A percentile compares a stretch with the other conserved stretches of the same genome.
Conservation (phyloP, 495 filamentous ascomycete species). For the Pyrenopolyporus hunteri region DNA sequence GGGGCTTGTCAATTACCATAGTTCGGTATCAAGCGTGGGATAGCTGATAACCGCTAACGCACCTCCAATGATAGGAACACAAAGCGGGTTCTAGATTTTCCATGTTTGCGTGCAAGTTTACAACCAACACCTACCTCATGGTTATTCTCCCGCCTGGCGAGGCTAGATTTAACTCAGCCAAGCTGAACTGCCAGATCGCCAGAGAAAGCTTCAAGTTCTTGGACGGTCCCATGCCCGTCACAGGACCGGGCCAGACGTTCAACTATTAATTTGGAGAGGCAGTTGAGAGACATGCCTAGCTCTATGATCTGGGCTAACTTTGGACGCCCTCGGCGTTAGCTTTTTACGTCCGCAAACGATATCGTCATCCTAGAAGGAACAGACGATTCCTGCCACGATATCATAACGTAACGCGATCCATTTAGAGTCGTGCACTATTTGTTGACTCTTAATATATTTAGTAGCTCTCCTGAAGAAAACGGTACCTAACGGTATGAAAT, state of each 20-base stretch:
- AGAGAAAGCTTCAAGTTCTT: slow-evolving; percentile 74
- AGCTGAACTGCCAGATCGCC: slow-evolving; percentile 86
- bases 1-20: no score
- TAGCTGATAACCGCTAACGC: slow-evolving; percentile 10
- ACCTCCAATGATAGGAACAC: slow-evolving; percentile 51
- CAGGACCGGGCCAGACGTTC: slow-evolving; percentile 23
- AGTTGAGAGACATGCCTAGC: no score
- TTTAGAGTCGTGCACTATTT: no score
- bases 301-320: neutral
- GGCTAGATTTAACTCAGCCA: slow-evolving; percentile 83
- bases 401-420: no score
- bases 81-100: slow-evolving; percentile 71
- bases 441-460: no score
- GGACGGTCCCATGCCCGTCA: slow-evolving; percentile 46
- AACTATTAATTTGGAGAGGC: slow-evolving; percentile 16
- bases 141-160: slow-evolving; percentile 88
- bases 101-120: slow-evolving; percentile 90
- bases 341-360: neutral
- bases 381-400: no score
- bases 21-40: neutral
- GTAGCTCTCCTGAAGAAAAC: no score
- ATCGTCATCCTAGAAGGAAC: no score
- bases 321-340: slow-evolving; percentile 5
- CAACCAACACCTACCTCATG: slow-evolving; percentile 94
- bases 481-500: no score